Base-by-base conservation (phyloP, 192 early-diverging fungal species). In the Podila horticola region DNA sequence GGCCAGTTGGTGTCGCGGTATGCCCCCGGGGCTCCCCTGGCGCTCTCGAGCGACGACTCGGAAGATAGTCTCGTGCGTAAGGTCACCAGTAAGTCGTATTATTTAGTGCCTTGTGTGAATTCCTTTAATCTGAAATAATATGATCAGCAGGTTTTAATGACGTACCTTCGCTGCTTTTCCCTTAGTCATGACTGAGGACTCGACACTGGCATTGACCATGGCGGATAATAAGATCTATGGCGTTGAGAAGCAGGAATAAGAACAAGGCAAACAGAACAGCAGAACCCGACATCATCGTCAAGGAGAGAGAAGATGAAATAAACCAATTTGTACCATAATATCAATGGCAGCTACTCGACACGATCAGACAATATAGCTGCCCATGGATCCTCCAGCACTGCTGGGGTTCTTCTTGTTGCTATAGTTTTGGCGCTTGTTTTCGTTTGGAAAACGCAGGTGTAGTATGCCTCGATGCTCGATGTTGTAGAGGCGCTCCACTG, bases 151-250 rank as follows among this genome's bases (percentile, higher is more conserved):
- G 11, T 45, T 45, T 13, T 45, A 45, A 45, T 45, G 41, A 45
- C 41, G 11, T 41, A 41, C 3, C 4, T 45, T 45, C 15, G 11
- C 15, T 45, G 11, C 15, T 45, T 55, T 26, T 20, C n/a, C 22
- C n/a, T 3, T 73, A 81, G 77, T 81, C 2, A 31, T 81, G 52
- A 81, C 77, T 29, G 77, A 73, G 65, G 66, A 62, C 34, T 72
- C 77, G 7, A 67, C 77, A 66, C 58, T 72, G 70, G 77, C 77
- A 33, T 38, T 81, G 45, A 81, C 77, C n/a, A 81, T 81, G 77
- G 77, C 77, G 24, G 77, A 81, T 24, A 81, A 81, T 62, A 81
- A 73, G 58, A 81, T 81, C 45, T 81, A 81, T 55, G 52, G 52
- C 22, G 52, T 55, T 26, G 52, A 55, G 11, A 55, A 55, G 24